These are phyloP conservation scores for Didymella glomerata DNA, from an alignment of 2,329 filamentous ascomycete genomes.

Conservation along the genomic window DNA sequence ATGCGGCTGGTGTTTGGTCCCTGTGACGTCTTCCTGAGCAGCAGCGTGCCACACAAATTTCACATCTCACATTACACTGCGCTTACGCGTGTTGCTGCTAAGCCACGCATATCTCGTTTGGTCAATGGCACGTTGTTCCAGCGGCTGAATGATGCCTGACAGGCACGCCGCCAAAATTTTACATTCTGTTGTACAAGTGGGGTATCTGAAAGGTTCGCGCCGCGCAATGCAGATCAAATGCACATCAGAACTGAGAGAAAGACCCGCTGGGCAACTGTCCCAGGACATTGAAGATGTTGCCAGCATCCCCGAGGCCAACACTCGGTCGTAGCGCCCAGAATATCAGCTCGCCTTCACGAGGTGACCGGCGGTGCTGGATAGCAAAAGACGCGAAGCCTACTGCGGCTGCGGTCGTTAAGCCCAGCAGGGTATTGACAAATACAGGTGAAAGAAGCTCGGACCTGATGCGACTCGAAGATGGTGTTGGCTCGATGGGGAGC, in stretches of 20 bases:
- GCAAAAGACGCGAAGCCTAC: conserved; percentile 42
- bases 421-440: conserved; percentile 35
- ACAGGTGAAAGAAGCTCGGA: conserved; percentile 44
- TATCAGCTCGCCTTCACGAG: conserved; percentile 45
- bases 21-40: conserved; percentile 17
- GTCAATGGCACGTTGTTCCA: conserved; percentile 1
- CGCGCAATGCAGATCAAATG: conserved; percentile 22
- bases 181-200: conserved; percentile 12
- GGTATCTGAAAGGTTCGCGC: conserved; percentile 23
- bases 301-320: conserved; percentile 42
- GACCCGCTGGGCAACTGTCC: conserved; percentile 34
- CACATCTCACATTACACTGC: conserved; percentile 8
- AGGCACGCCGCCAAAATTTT: background rate
- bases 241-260: conserved; percentile 26
- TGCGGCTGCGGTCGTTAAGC: conserved; percentile 32
- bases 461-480: conserved; percentile 16
- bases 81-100: conserved; percentile 5
- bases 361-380: conserved; percentile 44
- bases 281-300: conserved; percentile 43
- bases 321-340: conserved; percentile 45
- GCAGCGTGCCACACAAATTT: background rate
- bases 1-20: conserved; percentile 9
- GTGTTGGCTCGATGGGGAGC: conserved; percentile 15
- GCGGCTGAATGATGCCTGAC: background rate
- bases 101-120: background rate